Base-by-base conservation (phyloP, 208 protist species). In the Baffinella frigidus region DNA sequence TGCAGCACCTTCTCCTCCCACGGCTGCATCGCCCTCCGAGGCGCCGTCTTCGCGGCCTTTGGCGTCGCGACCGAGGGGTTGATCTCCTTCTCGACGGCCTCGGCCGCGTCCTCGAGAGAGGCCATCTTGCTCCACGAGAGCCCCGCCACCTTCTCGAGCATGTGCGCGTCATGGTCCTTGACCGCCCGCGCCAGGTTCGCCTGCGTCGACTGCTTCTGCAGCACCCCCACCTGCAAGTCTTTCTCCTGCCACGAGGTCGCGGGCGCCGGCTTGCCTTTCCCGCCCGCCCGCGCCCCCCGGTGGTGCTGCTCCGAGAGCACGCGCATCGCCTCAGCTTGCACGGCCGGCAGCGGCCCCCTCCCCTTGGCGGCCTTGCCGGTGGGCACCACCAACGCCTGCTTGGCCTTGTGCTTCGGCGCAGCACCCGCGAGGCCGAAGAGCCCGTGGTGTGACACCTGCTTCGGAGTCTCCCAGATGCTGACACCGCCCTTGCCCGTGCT, bases 401-500 rank as follows among this genome's bases (percentile, higher is more conserved):
- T 20, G n/a, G 56, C 20, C 56, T 64, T 64, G 56, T 64, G 56
- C 20, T 20, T n/a, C 24, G n/a, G n/a, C 56, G 20, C n/a, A n/a
- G 20, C n/a, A n/a, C 56, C n/a, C 56, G 20, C n/a, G n/a, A n/a
- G n/a, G 71, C 77, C 77, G 39, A 38, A 87, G 27, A 87, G 48
- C 14, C 77, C 77, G 14, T 87, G 30, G 17, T 11, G 20, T 35
- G 38, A 11, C 77, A 87, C 77, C 77, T 30, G 24, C 38, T 11
- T 30, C 14, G 77, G 77, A 14, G 33, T 39, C 77, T 87, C 77
- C 77, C 77, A 87, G 77, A 87, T 87, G 77, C 77, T 87, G 71
- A 64, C 56, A 64, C 20, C 56, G 56, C 20, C 56, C 56, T 64
- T 64, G 20, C 24, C 56, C n/a, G 56, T 64, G 20, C 24, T 20